Evolutionary conservation across 306 rosid genomes (phyloP).

Genomic region (Castanopsis chinensis): DNA sequence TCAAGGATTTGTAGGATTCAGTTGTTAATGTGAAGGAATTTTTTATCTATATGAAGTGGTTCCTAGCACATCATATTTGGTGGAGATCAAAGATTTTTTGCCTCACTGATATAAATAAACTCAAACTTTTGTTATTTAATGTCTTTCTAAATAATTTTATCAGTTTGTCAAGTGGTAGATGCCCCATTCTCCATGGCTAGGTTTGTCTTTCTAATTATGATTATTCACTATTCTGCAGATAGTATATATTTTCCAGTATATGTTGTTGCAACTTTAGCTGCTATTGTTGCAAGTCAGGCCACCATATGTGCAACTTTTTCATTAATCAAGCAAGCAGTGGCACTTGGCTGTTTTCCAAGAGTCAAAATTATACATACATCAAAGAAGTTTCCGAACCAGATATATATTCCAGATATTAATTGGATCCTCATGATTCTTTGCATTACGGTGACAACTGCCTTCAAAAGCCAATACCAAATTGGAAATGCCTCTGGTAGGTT

Average conservation of each 20-base stretch:
- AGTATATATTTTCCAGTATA: conserved; percentile 87
- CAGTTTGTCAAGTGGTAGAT: not conserved
- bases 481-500: conserved; percentile 91
- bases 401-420: conserved; percentile 85
- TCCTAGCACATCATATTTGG: too few relatives aligned
- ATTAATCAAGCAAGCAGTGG: conserved; percentile 88
- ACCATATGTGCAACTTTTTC: conserved; percentile 93
- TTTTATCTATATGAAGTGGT: too few relatives aligned
- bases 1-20: too few relatives aligned
- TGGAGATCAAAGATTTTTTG: too few relatives aligned
- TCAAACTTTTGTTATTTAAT: too few relatives aligned
- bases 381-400: conserved; percentile 71
- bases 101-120: too few relatives aligned
- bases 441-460: conserved; percentile 87
- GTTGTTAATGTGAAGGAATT: too few relatives aligned
- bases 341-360: conserved; percentile 94
- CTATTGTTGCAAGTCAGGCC: conserved; percentile 93
- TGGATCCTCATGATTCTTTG: conserved; percentile 97
- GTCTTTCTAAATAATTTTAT: too few relatives aligned
- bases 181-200: conserved; percentile 1
- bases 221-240: conserved; percentile 41
- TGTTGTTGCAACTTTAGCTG: conserved; percentile 86
- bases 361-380: conserved; percentile 93
- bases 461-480: conserved; percentile 77
- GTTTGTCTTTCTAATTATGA: conserved; percentile 7